Conservation (phyloP, 2,329 filamentous ascomycete genomes). For the Trichoderma sp. region DNA sequence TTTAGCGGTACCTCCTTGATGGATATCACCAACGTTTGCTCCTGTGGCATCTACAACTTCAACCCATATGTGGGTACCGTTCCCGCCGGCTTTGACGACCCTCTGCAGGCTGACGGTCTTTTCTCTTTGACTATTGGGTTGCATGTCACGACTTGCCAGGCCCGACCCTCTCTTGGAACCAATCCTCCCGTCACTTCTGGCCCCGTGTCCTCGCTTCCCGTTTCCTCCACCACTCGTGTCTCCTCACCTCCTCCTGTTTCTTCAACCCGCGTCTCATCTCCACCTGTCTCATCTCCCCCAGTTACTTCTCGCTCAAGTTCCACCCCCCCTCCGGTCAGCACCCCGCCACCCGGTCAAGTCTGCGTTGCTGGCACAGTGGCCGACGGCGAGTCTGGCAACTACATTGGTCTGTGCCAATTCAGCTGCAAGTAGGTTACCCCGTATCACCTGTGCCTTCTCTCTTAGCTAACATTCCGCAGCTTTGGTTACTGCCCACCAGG, state of each 20-base stretch:
- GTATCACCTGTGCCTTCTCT: background rate
- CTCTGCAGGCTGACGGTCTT: constrained; percentile 14
- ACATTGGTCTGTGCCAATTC: constrained; percentile 36
- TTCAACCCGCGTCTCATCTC: constrained; percentile 11
- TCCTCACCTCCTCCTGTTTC: constrained; percentile 12
- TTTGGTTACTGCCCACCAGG: constrained; percentile 34
- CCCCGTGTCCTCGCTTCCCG: constrained; percentile 27
- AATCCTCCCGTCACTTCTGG: constrained; percentile 34
- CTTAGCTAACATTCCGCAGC: background rate
- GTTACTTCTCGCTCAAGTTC: constrained; percentile 23
- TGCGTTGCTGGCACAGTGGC: constrained; percentile 31
- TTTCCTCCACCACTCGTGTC: background rate
- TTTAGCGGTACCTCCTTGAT: constrained; percentile 46
- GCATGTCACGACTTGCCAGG: constrained; percentile 19
- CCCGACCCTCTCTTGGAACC: constrained; percentile 31
- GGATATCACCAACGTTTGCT: constrained; percentile 47
- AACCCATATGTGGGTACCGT: constrained; percentile 53
- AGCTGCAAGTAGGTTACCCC: constrained; percentile 23
- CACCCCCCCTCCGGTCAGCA: constrained; percentile 29
- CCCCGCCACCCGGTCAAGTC: constrained; percentile 12
- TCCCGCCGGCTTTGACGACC: constrained; percentile 31
- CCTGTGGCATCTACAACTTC: constrained; percentile 55
- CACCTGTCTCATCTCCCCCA: constrained; percentile 5
- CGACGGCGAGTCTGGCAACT: constrained; percentile 32
- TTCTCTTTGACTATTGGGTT: constrained; percentile 16